Percentiles rank a stretch among this genome's conserved stretches.
These are phyloP conservation scores for Pythium utonaiense DNA, from an alignment of 352 stramenopile genomes.

Conservation along the genomic window DNA sequence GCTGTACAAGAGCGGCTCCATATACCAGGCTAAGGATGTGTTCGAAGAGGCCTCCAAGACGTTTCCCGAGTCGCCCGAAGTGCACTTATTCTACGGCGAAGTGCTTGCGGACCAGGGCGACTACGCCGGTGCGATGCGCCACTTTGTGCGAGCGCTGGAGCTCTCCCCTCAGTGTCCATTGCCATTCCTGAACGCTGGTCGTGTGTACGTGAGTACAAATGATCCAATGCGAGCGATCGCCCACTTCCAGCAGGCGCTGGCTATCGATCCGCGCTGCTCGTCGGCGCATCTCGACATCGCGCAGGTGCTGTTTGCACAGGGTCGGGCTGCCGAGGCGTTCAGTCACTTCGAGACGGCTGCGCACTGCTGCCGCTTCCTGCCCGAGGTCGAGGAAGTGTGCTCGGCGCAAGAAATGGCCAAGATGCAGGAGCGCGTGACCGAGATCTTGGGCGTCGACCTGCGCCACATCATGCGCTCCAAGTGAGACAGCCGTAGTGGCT, in stretches of 20 bases:
- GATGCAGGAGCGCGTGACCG: slow-evolving; percentile 82
- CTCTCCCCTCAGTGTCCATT: slow-evolving; percentile 73
- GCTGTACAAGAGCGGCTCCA: slow-evolving; percentile 81
- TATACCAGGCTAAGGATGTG: slow-evolving; percentile 79
- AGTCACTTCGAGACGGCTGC: slow-evolving; percentile 69
- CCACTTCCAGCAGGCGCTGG: slow-evolving; percentile 77
- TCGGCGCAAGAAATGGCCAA: slow-evolving; percentile 72
- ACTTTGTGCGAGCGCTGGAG: slow-evolving; percentile 68
- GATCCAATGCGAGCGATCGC: slow-evolving; percentile 75
- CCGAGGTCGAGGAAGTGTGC: slow-evolving; percentile 81
- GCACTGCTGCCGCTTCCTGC: slow-evolving; percentile 75
- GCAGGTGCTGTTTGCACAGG: slow-evolving; percentile 83
- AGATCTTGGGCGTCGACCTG: slow-evolving; percentile 82
- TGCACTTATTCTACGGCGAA: slow-evolving; percentile 82
- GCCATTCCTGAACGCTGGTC: slow-evolving; percentile 80
- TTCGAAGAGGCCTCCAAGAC: slow-evolving; percentile 61
- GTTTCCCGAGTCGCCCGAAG: slow-evolving; percentile 71
- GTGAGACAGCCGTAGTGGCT: slow-evolving; percentile 21
- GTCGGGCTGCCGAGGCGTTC: slow-evolving; percentile 63
- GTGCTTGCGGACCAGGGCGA: slow-evolving; percentile 79
- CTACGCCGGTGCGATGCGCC: slow-evolving; percentile 76
- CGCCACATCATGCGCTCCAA: slow-evolving; percentile 84
- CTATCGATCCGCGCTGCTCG: slow-evolving; percentile 71
- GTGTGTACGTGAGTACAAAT: slow-evolving; percentile 82
- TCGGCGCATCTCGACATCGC: slow-evolving; percentile 83